phyloP scores from a whole-genome alignment of 2,329 filamentous ascomycete species.

The Colletotrichum salicis region DNA sequence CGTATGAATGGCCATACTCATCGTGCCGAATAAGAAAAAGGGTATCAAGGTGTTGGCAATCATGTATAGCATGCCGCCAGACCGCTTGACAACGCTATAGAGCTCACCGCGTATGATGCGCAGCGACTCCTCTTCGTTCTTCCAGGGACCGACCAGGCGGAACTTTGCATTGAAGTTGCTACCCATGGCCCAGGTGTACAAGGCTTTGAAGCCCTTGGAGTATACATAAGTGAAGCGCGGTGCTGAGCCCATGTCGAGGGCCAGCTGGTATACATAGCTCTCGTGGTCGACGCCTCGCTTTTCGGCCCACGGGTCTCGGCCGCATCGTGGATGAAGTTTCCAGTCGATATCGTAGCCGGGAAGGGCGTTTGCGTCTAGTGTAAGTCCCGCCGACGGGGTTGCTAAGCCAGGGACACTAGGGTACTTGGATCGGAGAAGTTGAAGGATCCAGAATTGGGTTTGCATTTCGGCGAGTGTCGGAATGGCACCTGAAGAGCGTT shows the following conservation, averaged over 20 bases:
- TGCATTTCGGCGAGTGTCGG: slow-evolving; percentile 62
- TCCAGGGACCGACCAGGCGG: slow-evolving; percentile 56
- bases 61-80: slow-evolving; percentile 51
- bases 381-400: not conserved
- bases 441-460: slow-evolving; percentile 58
- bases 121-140: slow-evolving; percentile 46
- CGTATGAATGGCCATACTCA: slow-evolving; percentile 44
- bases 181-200: slow-evolving; percentile 58
- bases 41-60: slow-evolving; percentile 51
- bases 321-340: slow-evolving; percentile 47
- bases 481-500: slow-evolving; percentile 47
- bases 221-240: slow-evolving; percentile 49
- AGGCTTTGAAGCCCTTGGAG: slow-evolving; percentile 41
- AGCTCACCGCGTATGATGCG: slow-evolving; percentile 54
- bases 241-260: slow-evolving; percentile 57
- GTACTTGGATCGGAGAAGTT: slow-evolving; percentile 44
- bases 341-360: slow-evolving; percentile 52
- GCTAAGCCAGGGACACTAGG: slow-evolving; percentile 14
- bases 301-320: slow-evolving; percentile 46
- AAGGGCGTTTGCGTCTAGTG: slow-evolving; percentile 40
- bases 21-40: slow-evolving; percentile 47
- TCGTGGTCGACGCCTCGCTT: slow-evolving; percentile 60
- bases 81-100: slow-evolving; percentile 50
- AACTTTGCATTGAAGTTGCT: slow-evolving; percentile 63
- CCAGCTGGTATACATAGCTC: slow-evolving; percentile 61